These are phyloP conservation scores for Globisporangium alternatum DNA, from an alignment of 352 stramenopile genomes.

Conservation along the genomic window DNA sequence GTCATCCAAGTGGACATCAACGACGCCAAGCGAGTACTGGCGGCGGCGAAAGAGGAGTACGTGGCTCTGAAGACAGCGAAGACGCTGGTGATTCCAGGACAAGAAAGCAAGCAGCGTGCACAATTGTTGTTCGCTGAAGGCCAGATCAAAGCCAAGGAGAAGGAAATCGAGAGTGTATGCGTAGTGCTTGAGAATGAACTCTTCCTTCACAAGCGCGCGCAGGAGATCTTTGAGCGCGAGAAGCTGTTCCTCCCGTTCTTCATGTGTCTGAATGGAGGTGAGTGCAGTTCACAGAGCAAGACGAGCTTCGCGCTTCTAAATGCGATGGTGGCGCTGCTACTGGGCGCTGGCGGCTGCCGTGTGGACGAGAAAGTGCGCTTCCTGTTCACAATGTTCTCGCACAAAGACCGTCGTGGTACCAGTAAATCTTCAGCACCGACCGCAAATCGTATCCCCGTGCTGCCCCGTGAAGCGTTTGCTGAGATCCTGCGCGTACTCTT, in stretches of 20 bases:
- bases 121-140: slow-evolving; percentile 74
- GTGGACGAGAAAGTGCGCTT: slow-evolving; percentile 71
- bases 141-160: slow-evolving; percentile 64
- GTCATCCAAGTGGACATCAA: slow-evolving; percentile 42
- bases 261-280: slow-evolving; percentile 27
- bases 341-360: slow-evolving; percentile 42
- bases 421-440: neutral
- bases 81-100: slow-evolving; percentile 30
- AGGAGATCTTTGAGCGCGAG: slow-evolving; percentile 54
- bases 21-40: slow-evolving; percentile 41
- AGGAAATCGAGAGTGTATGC: slow-evolving; percentile 51
- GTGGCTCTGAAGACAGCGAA: slow-evolving; percentile 52
- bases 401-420: neutral
- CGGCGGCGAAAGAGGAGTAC: slow-evolving; percentile 64
- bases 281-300: neutral
- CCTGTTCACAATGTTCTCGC: slow-evolving; percentile 67
- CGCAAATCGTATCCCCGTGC: slow-evolving; percentile 30
- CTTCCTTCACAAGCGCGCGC: slow-evolving; percentile 64
- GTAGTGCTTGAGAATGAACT: slow-evolving; percentile 62
- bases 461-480: slow-evolving; percentile 40
- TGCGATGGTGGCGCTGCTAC: slow-evolving; percentile 43
- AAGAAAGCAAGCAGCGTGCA: slow-evolving; percentile 54
- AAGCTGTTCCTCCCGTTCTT: slow-evolving; percentile 70
- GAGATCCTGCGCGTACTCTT: slow-evolving; percentile 58
- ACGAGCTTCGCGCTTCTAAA: slow-evolving; percentile 34